Evolutionary conservation across 176 grass and related monocot genomes (phyloP).

Genomic region (Aegilops longissima): DNA sequence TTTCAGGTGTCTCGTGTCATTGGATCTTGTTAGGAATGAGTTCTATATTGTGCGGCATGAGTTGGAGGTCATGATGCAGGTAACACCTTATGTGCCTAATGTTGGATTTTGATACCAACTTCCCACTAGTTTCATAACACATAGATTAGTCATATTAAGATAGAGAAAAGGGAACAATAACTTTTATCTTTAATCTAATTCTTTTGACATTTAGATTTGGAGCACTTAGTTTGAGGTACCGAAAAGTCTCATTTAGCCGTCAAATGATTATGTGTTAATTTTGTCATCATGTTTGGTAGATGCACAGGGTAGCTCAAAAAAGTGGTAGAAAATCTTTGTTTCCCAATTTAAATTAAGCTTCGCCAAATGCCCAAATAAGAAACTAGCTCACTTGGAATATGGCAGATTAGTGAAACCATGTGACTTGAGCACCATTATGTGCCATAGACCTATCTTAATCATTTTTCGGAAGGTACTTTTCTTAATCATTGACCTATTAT

Average conservation of each 20-base stretch:
- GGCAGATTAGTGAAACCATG: too few relatives aligned
- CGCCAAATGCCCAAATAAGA: background rate
- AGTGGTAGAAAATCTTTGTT: background rate
- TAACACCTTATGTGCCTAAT: conserved; percentile 21
- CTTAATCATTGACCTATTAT: too few relatives aligned
- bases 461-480: too few relatives aligned
- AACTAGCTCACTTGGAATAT: background rate
- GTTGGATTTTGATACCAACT: background rate
- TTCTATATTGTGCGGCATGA: conserved; percentile 57
- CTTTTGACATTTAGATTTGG: background rate
- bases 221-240: background rate
- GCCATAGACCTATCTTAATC: too few relatives aligned
- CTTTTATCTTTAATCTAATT: too few relatives aligned
- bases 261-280: background rate
- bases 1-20: conserved; percentile 57
- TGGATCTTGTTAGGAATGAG: conserved; percentile 58
- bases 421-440: too few relatives aligned
- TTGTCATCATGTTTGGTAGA: background rate
- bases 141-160: background rate
- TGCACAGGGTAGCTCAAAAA: background rate
- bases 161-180: too few relatives aligned
- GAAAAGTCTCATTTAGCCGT: too few relatives aligned
- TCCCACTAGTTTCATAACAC: background rate
- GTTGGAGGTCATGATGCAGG: conserved; percentile 78
- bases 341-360: background rate